Conservation (phyloP, 1,139 yeast species). For the Arxiozyma bovina region DNA sequence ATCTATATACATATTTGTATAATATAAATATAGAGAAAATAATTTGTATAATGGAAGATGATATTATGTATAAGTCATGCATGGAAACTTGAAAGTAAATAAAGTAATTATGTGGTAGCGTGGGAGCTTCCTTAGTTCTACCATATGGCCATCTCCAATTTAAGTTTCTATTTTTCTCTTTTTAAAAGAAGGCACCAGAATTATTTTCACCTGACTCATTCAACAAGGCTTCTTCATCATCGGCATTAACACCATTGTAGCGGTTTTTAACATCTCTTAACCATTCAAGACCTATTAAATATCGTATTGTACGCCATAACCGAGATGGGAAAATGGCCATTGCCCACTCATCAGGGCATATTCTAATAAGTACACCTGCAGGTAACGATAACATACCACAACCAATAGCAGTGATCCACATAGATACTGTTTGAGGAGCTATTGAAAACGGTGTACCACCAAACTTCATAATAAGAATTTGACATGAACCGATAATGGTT, state of each 20-base stretch:
- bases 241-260: conserved; percentile 2
- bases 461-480: conserved; percentile 84
- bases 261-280: conserved; percentile 23
- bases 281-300: conserved; percentile 43
- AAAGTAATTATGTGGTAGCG: neutral
- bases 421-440: conserved; percentile 64
- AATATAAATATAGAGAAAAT: no score
- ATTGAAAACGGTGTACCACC: conserved; percentile 95
- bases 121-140: neutral
- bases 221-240: conserved; percentile 17
- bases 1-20: no score
- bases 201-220: conserved; percentile 6
- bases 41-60: neutral
- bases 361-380: conserved; percentile 62
- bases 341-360: conserved; percentile 77
- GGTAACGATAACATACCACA: conserved; percentile 83
- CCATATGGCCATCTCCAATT: neutral
- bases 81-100: neutral
- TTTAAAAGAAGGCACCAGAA: conserved; percentile 1
- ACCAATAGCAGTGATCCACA: conserved; percentile 85
- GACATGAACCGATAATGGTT: conserved; percentile 68
- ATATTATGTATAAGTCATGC: neutral
- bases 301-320: conserved; percentile 13
- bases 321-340: conserved; percentile 35
- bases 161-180: neutral